Evolutionary conservation across 2,329 filamentous ascomycete species (phyloP).

Genomic region (Colletotrichum sp.): DNA sequence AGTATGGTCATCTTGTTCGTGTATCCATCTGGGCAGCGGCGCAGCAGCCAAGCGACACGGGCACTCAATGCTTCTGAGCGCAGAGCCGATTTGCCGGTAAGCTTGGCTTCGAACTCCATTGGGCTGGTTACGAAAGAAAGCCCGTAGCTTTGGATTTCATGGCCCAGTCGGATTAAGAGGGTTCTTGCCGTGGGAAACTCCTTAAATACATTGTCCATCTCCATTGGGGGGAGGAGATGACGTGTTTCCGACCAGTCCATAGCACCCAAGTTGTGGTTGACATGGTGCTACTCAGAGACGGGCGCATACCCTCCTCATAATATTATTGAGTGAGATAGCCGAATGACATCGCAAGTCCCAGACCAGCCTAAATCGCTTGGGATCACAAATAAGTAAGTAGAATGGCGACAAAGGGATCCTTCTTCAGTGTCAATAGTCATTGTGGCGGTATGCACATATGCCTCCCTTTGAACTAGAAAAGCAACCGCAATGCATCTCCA

Average conservation of each 20-base stretch:
- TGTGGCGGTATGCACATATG: constrained; percentile 6
- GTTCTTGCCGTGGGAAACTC: background rate
- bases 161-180: background rate
- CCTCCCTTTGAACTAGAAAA: constrained; percentile 2
- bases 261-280: background rate
- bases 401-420: background rate
- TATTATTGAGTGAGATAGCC: background rate
- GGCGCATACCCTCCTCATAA: background rate
- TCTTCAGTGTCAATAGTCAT: background rate
- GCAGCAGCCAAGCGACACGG: background rate
- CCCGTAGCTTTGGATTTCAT: background rate
- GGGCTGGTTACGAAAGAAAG: background rate
- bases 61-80: background rate
- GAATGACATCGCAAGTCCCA: background rate
- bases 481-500: constrained; percentile 7
- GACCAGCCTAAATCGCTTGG: fast-evolving
- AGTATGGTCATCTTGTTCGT: background rate
- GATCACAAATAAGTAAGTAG: background rate
- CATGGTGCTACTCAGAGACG: background rate
- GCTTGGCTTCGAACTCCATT: background rate
- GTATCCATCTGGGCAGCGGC: background rate
- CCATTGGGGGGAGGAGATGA: background rate
- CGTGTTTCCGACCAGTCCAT: background rate
- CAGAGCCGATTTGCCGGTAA: background rate
- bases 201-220: background rate